These are phyloP conservation scores for Entophlyctis luteolus DNA, from an alignment of 192 early-diverging fungal genomes.

Conservation along the genomic window DNA sequence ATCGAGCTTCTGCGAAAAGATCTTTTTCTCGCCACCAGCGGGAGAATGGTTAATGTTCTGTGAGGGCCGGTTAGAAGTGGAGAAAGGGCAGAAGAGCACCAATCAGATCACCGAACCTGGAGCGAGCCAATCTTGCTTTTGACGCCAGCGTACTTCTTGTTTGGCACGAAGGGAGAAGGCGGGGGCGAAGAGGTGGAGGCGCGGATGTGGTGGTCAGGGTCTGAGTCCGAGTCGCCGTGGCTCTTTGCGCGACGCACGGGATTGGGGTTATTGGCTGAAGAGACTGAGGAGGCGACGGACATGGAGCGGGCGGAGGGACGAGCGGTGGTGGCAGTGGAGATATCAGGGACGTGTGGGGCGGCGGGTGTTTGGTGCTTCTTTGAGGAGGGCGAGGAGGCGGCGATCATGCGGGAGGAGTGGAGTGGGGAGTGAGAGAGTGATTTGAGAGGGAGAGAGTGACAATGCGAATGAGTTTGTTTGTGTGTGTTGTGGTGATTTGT, in stretches of 20 bases:
- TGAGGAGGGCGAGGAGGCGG: background rate
- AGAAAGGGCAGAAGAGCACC: background rate
- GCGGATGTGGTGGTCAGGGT: no score
- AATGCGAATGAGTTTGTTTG: background rate
- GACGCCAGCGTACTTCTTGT: conserved; percentile 23
- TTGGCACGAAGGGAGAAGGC: background rate
- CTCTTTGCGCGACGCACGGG: no score
- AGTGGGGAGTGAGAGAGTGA: background rate
- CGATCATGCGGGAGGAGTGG: background rate
- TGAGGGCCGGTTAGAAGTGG: background rate
- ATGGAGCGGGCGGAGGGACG: no score
- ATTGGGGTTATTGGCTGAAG: no score
- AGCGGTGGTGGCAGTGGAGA: no score
- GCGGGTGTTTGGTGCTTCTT: no score
- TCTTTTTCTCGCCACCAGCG: conserved; percentile 10
- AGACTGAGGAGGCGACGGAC: no score
- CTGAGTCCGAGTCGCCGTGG: no score
- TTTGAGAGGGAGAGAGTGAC: background rate
- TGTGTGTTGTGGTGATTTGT: no score
- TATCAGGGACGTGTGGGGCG: no score
- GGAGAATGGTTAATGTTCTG: conserved; percentile 21
- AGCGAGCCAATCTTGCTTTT: conserved; percentile 22
- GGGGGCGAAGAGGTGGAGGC: background rate
- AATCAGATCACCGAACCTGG: background rate
- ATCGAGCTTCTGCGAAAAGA: conserved; percentile 15